Percentiles rank a stretch among this genome's conserved stretches.
Conservation (phyloP, 495 filamentous ascomycete species). For the Podospora pseudoanserina region DNA sequence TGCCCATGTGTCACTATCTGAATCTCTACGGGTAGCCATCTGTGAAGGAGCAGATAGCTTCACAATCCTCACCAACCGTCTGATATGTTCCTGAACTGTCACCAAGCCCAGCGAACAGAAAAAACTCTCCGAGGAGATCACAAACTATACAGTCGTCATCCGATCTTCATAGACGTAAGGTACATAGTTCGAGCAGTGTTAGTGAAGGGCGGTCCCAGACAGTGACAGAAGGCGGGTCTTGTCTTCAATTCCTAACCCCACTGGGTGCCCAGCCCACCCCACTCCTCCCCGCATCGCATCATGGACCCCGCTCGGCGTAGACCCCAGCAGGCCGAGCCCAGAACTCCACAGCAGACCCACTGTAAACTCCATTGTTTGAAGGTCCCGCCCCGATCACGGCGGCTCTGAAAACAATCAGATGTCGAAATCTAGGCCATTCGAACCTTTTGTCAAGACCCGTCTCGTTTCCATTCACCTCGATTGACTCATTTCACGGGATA, state of each 20-base stretch:
- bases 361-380: not conserved
- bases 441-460: not conserved
- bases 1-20: not conserved
- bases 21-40: not conserved
- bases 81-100: not conserved
- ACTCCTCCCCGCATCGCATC: not conserved
- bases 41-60: not conserved
- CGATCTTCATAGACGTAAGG: not conserved
- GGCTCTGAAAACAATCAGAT: not conserved
- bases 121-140: not conserved
- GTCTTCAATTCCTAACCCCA: not conserved
- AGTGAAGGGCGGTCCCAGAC: not conserved
- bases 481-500: not conserved
- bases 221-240: not conserved
- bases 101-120: not conserved
- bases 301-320: not conserved
- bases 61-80: not conserved
- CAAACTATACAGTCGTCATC: not conserved
- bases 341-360: not conserved
- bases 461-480: not conserved
- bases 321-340: not conserved
- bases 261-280: not conserved
- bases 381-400: slow-evolving; percentile 5
- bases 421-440: not conserved
- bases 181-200: not conserved